These are phyloP conservation scores for Phylloporus sp. DNA, from an alignment of 1,284 basidiomycete genomes.

Conservation along the genomic window DNA sequence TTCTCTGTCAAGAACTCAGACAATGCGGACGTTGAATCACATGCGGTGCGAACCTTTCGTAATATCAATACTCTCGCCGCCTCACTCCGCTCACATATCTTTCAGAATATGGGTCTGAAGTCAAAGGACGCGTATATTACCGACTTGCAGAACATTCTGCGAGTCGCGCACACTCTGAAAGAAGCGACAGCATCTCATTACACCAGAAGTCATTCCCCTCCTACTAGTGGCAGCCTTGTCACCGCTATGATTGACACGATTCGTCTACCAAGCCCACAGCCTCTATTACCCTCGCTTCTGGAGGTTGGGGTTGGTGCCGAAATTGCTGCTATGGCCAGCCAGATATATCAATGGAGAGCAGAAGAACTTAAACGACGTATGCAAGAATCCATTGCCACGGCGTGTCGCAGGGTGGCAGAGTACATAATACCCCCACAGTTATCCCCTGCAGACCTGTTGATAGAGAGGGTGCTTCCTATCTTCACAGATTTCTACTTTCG, in stretches of 20 bases:
- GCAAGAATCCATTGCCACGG: background rate
- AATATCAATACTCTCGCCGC: too few relatives aligned
- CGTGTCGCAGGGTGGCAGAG: background rate
- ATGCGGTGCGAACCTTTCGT: too few relatives aligned
- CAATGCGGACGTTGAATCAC: background rate
- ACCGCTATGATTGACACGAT: background rate
- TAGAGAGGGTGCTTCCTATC: accelerated
- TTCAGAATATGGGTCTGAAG: background rate
- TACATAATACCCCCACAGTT: accelerated
- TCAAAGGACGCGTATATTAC: background rate
- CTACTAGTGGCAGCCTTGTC: too few relatives aligned
- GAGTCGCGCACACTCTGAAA: background rate
- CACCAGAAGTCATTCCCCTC: background rate
- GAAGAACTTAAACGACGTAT: background rate
- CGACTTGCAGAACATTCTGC: background rate
- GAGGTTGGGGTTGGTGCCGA: background rate
- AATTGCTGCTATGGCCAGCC: background rate
- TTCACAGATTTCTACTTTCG: background rate
- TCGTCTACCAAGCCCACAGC: background rate
- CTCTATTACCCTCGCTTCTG: conserved; percentile 6
- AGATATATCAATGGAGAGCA: background rate
- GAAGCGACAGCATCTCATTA: too few relatives aligned
- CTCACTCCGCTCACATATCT: background rate
- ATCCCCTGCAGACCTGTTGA: accelerated
- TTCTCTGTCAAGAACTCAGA: too few relatives aligned